phyloP scores from a whole-genome alignment of 805 yeast species.

The Hanseniaspora guilliermondii region DNA sequence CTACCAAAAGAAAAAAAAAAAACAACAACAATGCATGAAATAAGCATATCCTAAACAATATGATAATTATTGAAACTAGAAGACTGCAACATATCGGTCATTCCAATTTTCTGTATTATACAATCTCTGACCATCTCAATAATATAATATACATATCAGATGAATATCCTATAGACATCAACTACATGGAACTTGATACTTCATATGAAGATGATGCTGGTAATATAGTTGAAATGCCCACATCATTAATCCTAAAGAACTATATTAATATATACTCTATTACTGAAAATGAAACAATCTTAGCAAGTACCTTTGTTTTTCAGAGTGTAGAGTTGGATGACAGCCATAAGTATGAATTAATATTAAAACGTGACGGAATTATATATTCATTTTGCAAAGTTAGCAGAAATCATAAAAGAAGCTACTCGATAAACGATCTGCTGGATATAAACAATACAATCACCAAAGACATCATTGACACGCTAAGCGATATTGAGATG shows the following conservation, averaged over 20 bases:
- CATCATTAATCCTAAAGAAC: not conserved
- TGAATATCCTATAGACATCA: not conserved
- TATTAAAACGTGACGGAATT: not conserved
- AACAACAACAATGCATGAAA: too few relatives aligned
- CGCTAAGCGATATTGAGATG: not conserved
- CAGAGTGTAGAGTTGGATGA: not conserved
- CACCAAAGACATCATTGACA: not conserved
- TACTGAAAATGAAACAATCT: not conserved
- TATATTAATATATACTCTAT: not conserved
- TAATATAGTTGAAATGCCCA: not conserved
- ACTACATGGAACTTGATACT: not conserved
- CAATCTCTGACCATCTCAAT: not conserved
- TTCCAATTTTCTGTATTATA: not conserved
- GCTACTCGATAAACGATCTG: not conserved
- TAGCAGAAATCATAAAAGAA: not conserved
- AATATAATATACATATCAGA: conserved; percentile 4
- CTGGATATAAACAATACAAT: not conserved
- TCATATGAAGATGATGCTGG: not conserved
- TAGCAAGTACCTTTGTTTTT: not conserved
- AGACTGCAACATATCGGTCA: not conserved
- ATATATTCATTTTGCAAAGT: not conserved
- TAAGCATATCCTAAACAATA: not conserved
- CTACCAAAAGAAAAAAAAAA: too few relatives aligned
- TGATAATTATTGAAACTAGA: not conserved
- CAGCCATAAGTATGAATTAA: not conserved